A percentile compares a stretch with the other conserved stretches of the same genome.
Evolutionary conservation across 257 asterid species (phyloP).

Genomic region (Forsythia suspensa): DNA sequence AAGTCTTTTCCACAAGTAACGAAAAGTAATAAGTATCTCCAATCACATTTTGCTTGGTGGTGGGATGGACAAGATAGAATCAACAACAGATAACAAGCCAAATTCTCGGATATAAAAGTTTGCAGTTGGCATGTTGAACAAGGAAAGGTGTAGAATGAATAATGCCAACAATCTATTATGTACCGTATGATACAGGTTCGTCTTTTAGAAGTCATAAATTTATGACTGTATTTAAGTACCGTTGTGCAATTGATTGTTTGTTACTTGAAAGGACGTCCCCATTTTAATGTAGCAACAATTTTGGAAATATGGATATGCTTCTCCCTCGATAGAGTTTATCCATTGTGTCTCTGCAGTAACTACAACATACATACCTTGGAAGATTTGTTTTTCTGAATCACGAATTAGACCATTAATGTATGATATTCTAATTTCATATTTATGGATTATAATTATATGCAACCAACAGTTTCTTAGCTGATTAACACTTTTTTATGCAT

Average conservation of each 20-base stretch:
- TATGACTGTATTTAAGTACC: neutral
- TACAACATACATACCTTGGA: neutral
- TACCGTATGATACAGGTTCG: neutral
- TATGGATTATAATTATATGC: too few relatives aligned
- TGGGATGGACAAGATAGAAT: neutral
- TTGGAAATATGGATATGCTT: neutral
- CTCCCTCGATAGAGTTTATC: neutral
- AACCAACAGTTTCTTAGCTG: neutral
- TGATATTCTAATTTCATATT: slow-evolving; percentile 1
- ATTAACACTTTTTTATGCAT: neutral
- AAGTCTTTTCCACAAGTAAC: neutral
- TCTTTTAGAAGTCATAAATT: neutral
- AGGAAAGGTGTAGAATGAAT: neutral
- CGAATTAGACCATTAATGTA: neutral
- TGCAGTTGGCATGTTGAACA: neutral
- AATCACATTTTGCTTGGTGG: neutral
- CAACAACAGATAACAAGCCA: neutral
- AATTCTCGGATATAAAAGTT: neutral
- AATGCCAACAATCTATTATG: neutral
- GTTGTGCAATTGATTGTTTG: neutral
- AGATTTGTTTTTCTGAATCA: neutral
- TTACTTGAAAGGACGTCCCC: neutral
- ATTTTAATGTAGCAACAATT: neutral
- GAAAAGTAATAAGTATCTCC: neutral
- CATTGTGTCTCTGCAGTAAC: neutral